Evolutionary conservation across 331 rosid species (phyloP).

Genomic region (Quercus phellos): DNA sequence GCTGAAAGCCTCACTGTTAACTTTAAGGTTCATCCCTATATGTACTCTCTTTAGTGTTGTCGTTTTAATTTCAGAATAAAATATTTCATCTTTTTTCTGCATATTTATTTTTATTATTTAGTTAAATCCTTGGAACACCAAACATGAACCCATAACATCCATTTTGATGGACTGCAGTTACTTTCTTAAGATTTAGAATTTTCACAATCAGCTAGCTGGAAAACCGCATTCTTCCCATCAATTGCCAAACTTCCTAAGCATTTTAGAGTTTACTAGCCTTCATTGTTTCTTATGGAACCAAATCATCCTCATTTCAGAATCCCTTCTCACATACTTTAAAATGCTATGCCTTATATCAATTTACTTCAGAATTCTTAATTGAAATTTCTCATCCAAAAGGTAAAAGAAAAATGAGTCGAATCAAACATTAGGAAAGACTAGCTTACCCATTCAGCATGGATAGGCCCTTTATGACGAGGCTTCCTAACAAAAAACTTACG

Average conservation of each 20-base stretch:
- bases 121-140: too few relatives aligned
- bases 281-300: not conserved
- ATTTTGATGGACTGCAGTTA: not conserved
- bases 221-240: not conserved
- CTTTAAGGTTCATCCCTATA: not conserved
- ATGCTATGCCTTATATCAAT: too few relatives aligned
- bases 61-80: not conserved
- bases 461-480: not conserved
- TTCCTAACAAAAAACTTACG: not conserved
- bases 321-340: not conserved
- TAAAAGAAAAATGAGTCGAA: not conserved
- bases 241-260: not conserved
- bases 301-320: not conserved
- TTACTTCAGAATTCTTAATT: not conserved
- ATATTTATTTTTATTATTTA: too few relatives aligned
- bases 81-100: too few relatives aligned
- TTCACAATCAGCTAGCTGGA: not conserved
- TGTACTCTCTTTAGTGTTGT: not conserved
- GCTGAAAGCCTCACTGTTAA: not conserved
- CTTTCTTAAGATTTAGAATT: not conserved
- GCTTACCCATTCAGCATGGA: not conserved
- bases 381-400: not conserved
- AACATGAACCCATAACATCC: not conserved
- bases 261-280: not conserved
- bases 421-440: not conserved